A percentile compares a stretch with the other conserved stretches of the same genome.
Conservation (phyloP, 495 filamentous ascomycete species). For the Letharia columbiana region DNA sequence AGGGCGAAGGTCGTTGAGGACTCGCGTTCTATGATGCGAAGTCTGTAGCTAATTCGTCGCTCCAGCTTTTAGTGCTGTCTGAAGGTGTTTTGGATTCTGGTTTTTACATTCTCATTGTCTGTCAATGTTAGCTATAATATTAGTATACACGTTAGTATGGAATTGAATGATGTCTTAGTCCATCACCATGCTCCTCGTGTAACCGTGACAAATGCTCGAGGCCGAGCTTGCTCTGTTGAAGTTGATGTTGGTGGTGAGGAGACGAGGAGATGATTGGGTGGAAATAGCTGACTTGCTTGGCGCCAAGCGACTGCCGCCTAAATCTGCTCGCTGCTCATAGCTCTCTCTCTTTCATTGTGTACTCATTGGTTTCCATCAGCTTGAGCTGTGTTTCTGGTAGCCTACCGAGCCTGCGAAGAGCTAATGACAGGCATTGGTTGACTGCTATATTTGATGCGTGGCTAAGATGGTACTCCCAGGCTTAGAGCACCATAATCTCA, state of each 20-base stretch:
- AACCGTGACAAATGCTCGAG: neutral
- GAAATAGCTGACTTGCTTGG: too few species aligned
- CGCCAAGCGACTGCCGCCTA: neutral
- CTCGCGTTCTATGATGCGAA: neutral
- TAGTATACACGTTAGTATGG: neutral
- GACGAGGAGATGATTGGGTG: too few species aligned
- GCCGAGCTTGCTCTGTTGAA: neutral
- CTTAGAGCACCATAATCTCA: too few species aligned
- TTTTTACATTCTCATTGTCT: neutral
- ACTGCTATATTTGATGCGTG: too few species aligned
- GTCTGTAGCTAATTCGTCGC: neutral
- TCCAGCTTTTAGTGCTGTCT: neutral
- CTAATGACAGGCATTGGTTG: too few species aligned
- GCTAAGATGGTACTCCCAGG: too few species aligned
- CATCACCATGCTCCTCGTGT: neutral
- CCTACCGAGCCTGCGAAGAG: too few species aligned
- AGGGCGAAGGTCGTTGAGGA: neutral
- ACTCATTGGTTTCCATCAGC: too few species aligned
- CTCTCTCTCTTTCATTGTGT: too few species aligned
- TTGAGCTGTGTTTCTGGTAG: too few species aligned
- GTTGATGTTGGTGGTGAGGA: too few species aligned
- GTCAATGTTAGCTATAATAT: neutral
- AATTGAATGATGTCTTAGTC: neutral
- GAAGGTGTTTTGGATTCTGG: neutral
- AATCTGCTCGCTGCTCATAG: neutral